Conservation (phyloP, 2,329 filamentous ascomycete species). For the Aspergillus brasiliensis region DNA sequence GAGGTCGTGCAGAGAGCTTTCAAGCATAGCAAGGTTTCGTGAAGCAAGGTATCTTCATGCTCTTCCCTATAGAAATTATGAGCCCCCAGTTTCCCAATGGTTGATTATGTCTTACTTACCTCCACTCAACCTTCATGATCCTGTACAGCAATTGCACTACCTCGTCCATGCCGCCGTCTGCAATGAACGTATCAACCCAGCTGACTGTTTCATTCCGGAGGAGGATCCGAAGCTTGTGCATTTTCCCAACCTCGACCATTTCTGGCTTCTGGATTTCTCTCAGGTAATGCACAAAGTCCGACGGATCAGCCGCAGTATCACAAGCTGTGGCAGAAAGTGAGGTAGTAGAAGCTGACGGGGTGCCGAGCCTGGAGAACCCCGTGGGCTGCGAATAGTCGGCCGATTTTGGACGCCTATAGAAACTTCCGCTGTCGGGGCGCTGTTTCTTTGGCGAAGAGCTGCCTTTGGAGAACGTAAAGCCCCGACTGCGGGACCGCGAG, state of each 20-base stretch:
- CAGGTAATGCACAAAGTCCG: constrained; percentile 85
- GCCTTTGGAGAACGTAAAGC: constrained; percentile 76
- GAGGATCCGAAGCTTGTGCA: constrained; percentile 88
- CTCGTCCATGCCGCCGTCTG: constrained; percentile 87
- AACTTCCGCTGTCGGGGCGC: constrained; percentile 65
- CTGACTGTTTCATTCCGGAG: constrained; percentile 92
- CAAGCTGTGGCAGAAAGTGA: constrained; percentile 63
- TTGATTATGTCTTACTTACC: constrained; percentile 56
- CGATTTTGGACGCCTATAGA: constrained; percentile 71
- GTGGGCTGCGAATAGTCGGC: constrained; percentile 65
- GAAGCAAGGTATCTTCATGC: constrained; percentile 88
- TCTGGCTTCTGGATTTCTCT: constrained; percentile 79
- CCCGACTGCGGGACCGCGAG: constrained; percentile 66
- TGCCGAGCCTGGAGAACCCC: constrained; percentile 59
- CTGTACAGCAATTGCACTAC: constrained; percentile 82
- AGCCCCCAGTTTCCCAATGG: constrained; percentile 18
- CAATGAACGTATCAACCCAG: constrained; percentile 92
- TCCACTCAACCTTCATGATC: constrained; percentile 96
- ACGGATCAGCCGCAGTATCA: constrained; percentile 72
- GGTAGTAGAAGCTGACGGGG: constrained; percentile 58
- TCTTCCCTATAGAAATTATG: constrained; percentile 68
- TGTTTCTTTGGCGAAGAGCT: constrained; percentile 74
- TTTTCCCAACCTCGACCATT: constrained; percentile 84
- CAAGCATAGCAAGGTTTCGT: constrained; percentile 88
- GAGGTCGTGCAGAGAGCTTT: constrained; percentile 94